These are phyloP conservation scores for Sporothrix brasiliensis DNA, from an alignment of 2,329 filamentous ascomycete genomes.

Conservation along the genomic window DNA sequence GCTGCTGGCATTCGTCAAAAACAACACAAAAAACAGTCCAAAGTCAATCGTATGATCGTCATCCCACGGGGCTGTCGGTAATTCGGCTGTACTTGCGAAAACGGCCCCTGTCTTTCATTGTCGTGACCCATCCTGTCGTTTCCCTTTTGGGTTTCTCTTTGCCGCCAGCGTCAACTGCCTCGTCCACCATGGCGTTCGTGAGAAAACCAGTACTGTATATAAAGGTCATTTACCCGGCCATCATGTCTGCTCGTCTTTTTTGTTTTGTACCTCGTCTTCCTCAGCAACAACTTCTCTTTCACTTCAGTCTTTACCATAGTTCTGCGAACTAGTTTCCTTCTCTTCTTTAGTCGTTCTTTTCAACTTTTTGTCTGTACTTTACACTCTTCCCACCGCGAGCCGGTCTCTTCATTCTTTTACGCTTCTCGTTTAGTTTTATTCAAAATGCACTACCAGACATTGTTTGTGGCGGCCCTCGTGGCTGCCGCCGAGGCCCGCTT, in stretches of 20 bases:
- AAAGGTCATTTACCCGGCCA: conserved; percentile 25
- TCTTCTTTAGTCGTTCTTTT: conserved; percentile 31
- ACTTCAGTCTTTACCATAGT: conserved; percentile 32
- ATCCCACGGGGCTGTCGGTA: not conserved
- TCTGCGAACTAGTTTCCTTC: conserved; percentile 33
- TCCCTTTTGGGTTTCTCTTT: not conserved
- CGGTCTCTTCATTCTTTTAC: conserved; percentile 16
- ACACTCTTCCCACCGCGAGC: conserved; percentile 25
- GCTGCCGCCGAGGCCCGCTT: conserved; percentile 59
- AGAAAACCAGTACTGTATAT: conserved; percentile 8
- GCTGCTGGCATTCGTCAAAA: not conserved
- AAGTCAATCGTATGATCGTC: conserved; percentile 28
- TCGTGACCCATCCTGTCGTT: conserved; percentile 3
- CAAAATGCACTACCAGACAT: conserved; percentile 49
- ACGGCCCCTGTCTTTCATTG: not conserved
- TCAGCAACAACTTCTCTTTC: conserved; percentile 5
- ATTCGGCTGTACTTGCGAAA: conserved; percentile 1
- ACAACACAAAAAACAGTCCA: not conserved
- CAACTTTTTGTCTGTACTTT: not conserved
- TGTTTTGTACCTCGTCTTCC: not conserved
- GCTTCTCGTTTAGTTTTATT: not conserved
- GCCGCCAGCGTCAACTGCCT: not conserved
- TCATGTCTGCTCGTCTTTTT: not conserved
- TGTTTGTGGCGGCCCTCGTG: conserved; percentile 48
- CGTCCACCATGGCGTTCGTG: conserved; percentile 2